Percentiles rank a stretch among this genome's conserved stretches.
Evolutionary conservation across 106 monocot species (phyloP).

Genomic region (Apostasia shenzhenica): DNA sequence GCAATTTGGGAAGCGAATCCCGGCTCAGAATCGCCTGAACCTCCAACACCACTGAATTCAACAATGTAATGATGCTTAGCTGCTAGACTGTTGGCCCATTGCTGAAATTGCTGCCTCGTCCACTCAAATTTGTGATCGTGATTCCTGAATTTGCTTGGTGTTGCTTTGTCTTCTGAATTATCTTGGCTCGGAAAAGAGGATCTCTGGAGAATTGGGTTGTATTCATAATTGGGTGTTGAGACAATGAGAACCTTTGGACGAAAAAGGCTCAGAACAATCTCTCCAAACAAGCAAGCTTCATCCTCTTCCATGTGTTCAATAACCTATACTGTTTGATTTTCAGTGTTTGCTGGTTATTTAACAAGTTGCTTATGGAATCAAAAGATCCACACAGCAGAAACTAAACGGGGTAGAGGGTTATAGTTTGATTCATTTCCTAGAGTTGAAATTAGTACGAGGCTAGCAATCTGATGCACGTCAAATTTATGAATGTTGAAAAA

Average conservation of each 20-base stretch:
- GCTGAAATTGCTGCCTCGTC: conserved; percentile 83
- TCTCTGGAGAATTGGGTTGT: conserved; percentile 83
- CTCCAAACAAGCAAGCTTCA: conserved; percentile 70
- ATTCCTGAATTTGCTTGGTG: conserved; percentile 68
- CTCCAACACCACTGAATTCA: conserved; percentile 89
- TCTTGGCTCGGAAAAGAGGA: conserved; percentile 43
- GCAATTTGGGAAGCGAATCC: conserved; percentile 98
- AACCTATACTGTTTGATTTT: conserved; percentile 47
- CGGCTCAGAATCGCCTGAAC: conserved; percentile 65
- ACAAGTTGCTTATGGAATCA: not conserved
- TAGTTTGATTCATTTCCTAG: too few relatives aligned
- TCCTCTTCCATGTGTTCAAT: conserved; percentile 98
- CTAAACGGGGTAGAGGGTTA: not conserved
- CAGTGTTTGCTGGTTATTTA: not conserved
- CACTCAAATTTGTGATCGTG: conserved; percentile 98
- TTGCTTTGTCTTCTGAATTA: conserved; percentile 48
- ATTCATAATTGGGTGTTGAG: conserved; percentile 96
- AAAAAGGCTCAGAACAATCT: conserved; percentile 62
- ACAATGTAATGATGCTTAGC: conserved; percentile 55
- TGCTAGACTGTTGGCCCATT: conserved; percentile 70
- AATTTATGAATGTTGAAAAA: too few relatives aligned
- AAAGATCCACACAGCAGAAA: not conserved
- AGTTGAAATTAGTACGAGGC: too few relatives aligned
- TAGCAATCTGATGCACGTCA: too few relatives aligned
- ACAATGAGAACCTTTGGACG: conserved; percentile 64